Base-by-base conservation (phyloP, 129 eudicot species). In the Gnaphalium uliginosum region DNA sequence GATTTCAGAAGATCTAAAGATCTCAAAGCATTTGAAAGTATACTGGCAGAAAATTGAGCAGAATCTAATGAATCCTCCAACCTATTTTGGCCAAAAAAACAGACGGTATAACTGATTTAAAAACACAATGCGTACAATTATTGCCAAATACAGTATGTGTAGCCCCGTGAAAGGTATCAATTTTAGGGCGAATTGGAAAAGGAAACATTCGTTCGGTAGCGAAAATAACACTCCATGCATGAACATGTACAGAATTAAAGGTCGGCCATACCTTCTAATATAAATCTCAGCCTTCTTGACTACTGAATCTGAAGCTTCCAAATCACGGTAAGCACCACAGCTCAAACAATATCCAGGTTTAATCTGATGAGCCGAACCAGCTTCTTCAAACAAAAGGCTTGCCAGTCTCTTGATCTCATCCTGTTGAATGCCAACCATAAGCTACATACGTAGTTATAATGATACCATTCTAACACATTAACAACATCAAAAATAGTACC, bases 311-410 rank as follows among this genome's bases (percentile, higher is more conserved):
- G 82, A 83, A 66, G 86, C 68, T 83, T 86, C 87, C 53, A 88
- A 35, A 68, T 88, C 82, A 75, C 81, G 60, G 50, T 30, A 64
- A 60, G 81, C 73, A 82, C 90, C 87, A 78, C 98, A 93, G 39
- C 70, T 76, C 63, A 85, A 77, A 77, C 98, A 93, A 83, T 41
- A 59, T 15, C 81, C 95, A 19, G 92, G 90, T 77, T 86, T 61
- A 61, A 83, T 71, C 30, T 17, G 60, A 78, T 77, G 50, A 32
- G 10, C 18, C 21, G 24, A 60, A 65, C 68, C 83, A n/a, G 71
- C 83, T 62, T 76, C 68, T 78, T 83, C 76, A 76, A 85, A 82
- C 68, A 89, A 69, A 68, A 69, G 74, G 51, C 68, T 68, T 66
- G 96, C 96, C 66, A 82, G 79, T 73, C 46, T 79, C 57, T 59